Conservation (phyloP, 169 alveolate genomes). For the Ichthyophthirius multifiliis region DNA sequence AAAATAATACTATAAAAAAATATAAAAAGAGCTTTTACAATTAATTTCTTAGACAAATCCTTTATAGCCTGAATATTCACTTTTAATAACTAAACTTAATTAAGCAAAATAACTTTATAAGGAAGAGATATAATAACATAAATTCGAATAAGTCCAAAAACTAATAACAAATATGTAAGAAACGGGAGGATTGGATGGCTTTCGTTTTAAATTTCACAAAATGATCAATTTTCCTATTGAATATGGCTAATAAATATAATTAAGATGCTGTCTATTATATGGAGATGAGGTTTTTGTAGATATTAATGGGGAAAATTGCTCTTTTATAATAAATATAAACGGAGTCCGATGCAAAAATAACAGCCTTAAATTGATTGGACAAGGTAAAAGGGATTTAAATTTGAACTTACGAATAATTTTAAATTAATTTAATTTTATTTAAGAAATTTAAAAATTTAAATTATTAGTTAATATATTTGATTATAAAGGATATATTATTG, state of each 20-base stretch:
- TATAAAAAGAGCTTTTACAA: too few relatives aligned
- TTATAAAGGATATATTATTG: not conserved
- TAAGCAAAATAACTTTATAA: too few relatives aligned
- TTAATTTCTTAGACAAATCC: too few relatives aligned
- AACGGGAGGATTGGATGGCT: not conserved
- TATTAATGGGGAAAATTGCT: not conserved
- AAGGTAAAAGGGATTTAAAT: not conserved
- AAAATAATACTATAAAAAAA: too few relatives aligned
- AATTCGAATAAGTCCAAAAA: too few relatives aligned
- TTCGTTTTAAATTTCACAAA: not conserved
- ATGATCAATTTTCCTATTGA: not conserved
- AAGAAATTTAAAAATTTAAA: not conserved
- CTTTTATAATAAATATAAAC: not conserved
- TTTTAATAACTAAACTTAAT: too few relatives aligned
- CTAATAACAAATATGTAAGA: not conserved
- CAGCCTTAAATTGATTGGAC: not conserved
- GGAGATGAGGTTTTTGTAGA: conserved; percentile 4
- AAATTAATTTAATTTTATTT: not conserved
- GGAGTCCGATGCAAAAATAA: not conserved
- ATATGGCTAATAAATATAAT: not conserved
- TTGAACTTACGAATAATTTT: not conserved
- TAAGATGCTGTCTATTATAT: not conserved
- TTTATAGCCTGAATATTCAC: too few relatives aligned
- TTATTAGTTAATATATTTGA: not conserved
- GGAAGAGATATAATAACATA: too few relatives aligned